Evolutionary conservation across 257 asterid genomes (phyloP).

Genomic region (Lavandula angustifolia): DNA sequence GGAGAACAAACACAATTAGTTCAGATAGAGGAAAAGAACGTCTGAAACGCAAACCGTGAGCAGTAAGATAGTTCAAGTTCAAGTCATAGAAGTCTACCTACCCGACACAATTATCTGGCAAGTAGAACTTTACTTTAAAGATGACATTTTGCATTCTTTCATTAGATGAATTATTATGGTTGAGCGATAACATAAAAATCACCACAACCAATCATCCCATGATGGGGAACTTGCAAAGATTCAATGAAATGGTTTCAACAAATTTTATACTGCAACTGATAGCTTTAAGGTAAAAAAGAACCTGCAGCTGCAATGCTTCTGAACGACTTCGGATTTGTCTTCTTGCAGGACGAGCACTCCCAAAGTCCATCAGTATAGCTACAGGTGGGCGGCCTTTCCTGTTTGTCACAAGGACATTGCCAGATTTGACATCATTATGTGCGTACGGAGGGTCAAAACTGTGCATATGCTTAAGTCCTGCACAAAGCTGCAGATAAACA

Average conservation of each 20-base stretch:
- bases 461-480: constrained; percentile 98
- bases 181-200: constrained; percentile 5
- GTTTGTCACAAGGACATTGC: constrained; percentile 82
- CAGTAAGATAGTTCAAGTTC: constrained; percentile 13
- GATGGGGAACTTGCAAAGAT: constrained; percentile 1
- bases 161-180: too few relatives aligned
- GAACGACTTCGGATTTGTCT: constrained; percentile 84
- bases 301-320: constrained; percentile 96
- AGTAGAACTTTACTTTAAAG: background rate
- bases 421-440: constrained; percentile 96
- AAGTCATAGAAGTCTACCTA: too few relatives aligned
- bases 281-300: constrained; percentile 30
- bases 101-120: constrained; percentile 12
- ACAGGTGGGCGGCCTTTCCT: constrained; percentile 85
- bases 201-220: background rate
- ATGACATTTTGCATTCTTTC: background rate
- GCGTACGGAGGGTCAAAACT: constrained; percentile 91
- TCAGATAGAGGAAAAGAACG: constrained; percentile 25
- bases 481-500: constrained; percentile 80
- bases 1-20: constrained; percentile 29
- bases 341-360: constrained; percentile 96
- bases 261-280: constrained; percentile 12
- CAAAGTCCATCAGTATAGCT: constrained; percentile 93
- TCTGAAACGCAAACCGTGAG: constrained; percentile 23
- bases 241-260: constrained; percentile 15